Conservation (phyloP, 148 eudicot genomes). For the Spergularia bocconei region DNA sequence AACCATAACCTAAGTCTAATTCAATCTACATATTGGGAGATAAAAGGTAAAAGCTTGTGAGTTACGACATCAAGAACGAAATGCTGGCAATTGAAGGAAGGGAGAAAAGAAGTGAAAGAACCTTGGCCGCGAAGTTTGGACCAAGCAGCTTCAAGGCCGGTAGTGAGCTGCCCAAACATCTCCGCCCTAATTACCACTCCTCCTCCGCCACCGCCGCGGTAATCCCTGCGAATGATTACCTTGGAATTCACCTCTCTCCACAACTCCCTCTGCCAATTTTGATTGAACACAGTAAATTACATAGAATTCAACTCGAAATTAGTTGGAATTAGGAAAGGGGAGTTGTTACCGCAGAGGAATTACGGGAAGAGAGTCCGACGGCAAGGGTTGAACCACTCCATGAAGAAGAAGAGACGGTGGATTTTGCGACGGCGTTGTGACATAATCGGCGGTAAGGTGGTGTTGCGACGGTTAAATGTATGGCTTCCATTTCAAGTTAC, state of each 20-base stretch:
- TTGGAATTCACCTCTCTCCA: constrained; percentile 66
- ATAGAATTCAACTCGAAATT: not conserved
- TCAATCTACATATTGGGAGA: no score
- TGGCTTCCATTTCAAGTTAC: constrained; percentile 41
- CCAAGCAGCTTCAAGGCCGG: constrained; percentile 96
- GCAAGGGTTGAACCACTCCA: constrained; percentile 41
- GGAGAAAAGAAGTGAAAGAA: constrained; percentile 2
- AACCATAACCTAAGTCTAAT: no score
- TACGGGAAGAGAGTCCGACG: constrained; percentile 45
- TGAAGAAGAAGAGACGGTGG: constrained; percentile 32
- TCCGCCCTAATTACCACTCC: constrained; percentile 62
- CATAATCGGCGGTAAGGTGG: constrained; percentile 50
- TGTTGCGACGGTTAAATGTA: constrained; percentile 28
- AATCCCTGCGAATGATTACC: not conserved
- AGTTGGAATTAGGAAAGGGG: no score
- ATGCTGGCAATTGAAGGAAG: no score
- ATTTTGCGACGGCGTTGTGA: constrained; percentile 7
- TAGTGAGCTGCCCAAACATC: constrained; percentile 92
- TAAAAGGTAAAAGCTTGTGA: no score
- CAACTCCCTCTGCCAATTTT: constrained; percentile 49
- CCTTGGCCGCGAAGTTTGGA: constrained; percentile 94
- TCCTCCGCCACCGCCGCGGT: constrained; percentile 38
- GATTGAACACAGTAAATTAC: not conserved
- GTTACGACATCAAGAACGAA: no score
- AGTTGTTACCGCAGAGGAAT: constrained; percentile 49